These are phyloP conservation scores for Heritiera fomes DNA, from an alignment of 345 rosid genomes.

Conservation along the genomic window DNA sequence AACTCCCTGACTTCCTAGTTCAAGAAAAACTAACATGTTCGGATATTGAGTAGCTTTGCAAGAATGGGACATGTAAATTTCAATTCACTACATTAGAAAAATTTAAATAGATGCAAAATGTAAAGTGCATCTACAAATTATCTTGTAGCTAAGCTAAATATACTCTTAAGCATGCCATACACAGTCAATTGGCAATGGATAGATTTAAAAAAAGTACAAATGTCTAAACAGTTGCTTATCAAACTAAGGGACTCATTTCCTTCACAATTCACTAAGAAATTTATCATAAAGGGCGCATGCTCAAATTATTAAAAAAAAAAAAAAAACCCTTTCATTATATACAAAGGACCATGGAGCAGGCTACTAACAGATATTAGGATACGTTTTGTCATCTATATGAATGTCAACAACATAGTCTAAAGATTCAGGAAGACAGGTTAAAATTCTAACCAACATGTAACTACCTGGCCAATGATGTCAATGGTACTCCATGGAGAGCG, in stretches of 20 bases:
- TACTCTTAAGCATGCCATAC: not conserved
- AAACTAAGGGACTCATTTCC: not conserved
- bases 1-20: not conserved
- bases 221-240: not conserved
- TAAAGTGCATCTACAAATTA: not conserved
- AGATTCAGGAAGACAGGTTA: conserved; percentile 7
- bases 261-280: not conserved
- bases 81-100: not conserved
- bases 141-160: not conserved
- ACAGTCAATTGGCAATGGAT: not conserved
- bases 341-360: not conserved
- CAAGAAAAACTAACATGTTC: not conserved
- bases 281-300: not conserved
- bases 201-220: not conserved
- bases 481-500: conserved; percentile 99
- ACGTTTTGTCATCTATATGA: not conserved
- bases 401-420: not conserved
- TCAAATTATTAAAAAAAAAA: not conserved
- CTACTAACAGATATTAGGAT: not conserved
- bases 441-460: conserved; percentile 18
- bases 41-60: conserved; percentile 13
- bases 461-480: conserved; percentile 82
- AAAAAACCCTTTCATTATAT: too few relatives aligned
- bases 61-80: not conserved
- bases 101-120: not conserved